A percentile compares a stretch with the other conserved stretches of the same genome.
Conservation (phyloP, 805 yeast species). For the Monosporozyma aquatica region DNA sequence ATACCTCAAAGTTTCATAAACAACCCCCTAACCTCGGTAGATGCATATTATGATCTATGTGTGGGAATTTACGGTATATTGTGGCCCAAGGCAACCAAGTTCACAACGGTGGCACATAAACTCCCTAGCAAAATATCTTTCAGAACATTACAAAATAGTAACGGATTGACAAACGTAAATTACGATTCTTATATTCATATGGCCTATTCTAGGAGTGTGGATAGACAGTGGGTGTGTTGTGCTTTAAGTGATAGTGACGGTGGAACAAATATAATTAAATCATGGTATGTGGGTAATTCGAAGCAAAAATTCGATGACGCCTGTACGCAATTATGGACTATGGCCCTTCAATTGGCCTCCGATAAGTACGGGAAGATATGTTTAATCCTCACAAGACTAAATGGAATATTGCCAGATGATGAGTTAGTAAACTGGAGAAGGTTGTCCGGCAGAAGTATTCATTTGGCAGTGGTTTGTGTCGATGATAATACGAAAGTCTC, state of each 20-base stretch:
- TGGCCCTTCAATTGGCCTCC: constrained; percentile 39
- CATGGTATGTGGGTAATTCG: constrained; percentile 46
- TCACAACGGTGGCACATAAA: constrained; percentile 34
- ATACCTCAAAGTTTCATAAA: constrained; percentile 37
- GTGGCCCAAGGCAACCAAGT: constrained; percentile 23
- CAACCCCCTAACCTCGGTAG: constrained; percentile 26
- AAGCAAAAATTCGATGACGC: constrained; percentile 42
- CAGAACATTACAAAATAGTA: constrained; percentile 31
- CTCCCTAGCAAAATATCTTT: constrained; percentile 38
- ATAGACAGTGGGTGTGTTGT: constrained; percentile 75
- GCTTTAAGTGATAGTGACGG: constrained; percentile 89
- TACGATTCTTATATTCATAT: constrained; percentile 71
- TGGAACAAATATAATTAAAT: constrained; percentile 45
- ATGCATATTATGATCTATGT: constrained; percentile 35
- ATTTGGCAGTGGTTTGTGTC: constrained; percentile 62
- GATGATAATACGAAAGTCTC: constrained; percentile 46
- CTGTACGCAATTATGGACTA: constrained; percentile 58
- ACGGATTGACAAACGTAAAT: constrained; percentile 19
- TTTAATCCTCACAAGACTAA: constrained; percentile 58
- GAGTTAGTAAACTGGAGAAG: constrained; percentile 74
- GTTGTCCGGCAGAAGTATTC: constrained; percentile 49
- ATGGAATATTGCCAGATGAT: constrained; percentile 72
- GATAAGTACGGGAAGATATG: constrained; percentile 43
- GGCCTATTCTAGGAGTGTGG: constrained; percentile 74
- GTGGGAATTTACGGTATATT: constrained; percentile 51